Conservation (phyloP, 495 filamentous ascomycete genomes). For the Trichoderma asperelloides region DNA sequence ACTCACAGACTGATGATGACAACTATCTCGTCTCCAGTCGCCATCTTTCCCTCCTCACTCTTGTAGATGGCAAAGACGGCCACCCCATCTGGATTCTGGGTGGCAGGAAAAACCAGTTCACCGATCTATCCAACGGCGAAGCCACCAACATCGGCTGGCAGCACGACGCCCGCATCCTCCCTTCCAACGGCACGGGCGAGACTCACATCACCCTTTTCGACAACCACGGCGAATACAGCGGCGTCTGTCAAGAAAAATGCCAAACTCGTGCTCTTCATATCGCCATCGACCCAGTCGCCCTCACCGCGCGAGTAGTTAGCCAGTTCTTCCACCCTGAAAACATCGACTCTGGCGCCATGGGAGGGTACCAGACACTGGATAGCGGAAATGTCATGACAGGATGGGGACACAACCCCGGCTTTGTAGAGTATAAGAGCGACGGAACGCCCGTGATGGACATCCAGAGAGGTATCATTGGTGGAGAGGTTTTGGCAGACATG, state of each 20-base stretch:
- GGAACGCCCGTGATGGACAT: slow-evolving; percentile 19
- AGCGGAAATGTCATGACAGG: slow-evolving; percentile 39
- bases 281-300: slow-evolving; percentile 30
- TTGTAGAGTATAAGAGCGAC: slow-evolving; percentile 36
- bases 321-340: slow-evolving; percentile 17
- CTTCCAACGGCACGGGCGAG: slow-evolving; percentile 6
- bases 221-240: slow-evolving; percentile 21
- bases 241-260: slow-evolving; percentile 11
- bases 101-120: slow-evolving; percentile 36
- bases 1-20: slow-evolving; percentile 17
- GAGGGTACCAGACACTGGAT: slow-evolving; percentile 35
- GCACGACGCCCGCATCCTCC: slow-evolving; percentile 41
- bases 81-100: slow-evolving; percentile 36
- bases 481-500: neutral
- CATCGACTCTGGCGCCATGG: slow-evolving; percentile 29
- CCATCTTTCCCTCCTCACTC: slow-evolving; percentile 26
- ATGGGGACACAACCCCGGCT: slow-evolving; percentile 38
- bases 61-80: slow-evolving; percentile 29
- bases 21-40: slow-evolving; percentile 37
- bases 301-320: slow-evolving; percentile 21
- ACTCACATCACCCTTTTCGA: slow-evolving; percentile 27
- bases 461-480: slow-evolving; percentile 15
- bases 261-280: slow-evolving; percentile 33
- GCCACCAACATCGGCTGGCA: slow-evolving; percentile 45
- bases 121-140: slow-evolving; percentile 29